Percentiles rank a stretch among this genome's conserved stretches.
Evolutionary conservation across 768 basidiomycete genomes (phyloP).

Genomic region (Rhodosporidiobolus odoratus): DNA sequence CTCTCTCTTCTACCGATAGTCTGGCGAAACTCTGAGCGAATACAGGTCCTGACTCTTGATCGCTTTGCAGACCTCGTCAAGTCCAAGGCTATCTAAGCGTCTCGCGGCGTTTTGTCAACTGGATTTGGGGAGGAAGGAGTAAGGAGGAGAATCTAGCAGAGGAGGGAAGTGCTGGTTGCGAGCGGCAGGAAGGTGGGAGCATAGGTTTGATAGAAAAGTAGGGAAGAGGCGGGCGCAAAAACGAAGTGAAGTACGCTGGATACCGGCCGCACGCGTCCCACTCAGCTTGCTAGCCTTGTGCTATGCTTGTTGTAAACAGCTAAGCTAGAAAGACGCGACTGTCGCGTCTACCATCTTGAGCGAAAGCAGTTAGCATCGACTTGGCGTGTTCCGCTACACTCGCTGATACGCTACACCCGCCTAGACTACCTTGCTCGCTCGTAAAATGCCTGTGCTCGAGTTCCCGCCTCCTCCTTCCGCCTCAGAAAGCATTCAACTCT

Average conservation of each 20-base stretch:
- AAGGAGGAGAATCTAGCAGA: background rate
- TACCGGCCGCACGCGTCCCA: background rate
- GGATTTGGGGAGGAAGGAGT: background rate
- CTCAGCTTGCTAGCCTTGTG: background rate
- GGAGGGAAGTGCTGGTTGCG: background rate
- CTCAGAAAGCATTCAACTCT: background rate
- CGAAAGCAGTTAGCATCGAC: too few species aligned
- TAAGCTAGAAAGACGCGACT: too few species aligned
- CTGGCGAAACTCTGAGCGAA: too few species aligned
- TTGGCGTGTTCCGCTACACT: background rate
- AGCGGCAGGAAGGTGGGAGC: background rate
- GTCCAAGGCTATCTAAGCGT: conserved; percentile 73
- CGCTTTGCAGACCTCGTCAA: conserved; percentile 70
- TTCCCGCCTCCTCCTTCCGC: background rate
- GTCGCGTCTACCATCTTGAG: background rate
- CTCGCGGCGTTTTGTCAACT: background rate
- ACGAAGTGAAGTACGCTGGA: background rate
- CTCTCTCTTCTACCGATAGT: background rate
- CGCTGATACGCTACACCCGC: background rate
- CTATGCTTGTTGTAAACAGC: too few species aligned
- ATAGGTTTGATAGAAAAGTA: background rate
- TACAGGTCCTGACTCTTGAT: background rate
- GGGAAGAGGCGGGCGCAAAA: background rate
- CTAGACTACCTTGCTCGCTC: background rate
- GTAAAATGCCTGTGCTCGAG: conserved; percentile 23